Evolutionary conservation across 2,329 filamentous ascomycete genomes (phyloP).

Genomic region (Pestalotiopsis sp.): DNA sequence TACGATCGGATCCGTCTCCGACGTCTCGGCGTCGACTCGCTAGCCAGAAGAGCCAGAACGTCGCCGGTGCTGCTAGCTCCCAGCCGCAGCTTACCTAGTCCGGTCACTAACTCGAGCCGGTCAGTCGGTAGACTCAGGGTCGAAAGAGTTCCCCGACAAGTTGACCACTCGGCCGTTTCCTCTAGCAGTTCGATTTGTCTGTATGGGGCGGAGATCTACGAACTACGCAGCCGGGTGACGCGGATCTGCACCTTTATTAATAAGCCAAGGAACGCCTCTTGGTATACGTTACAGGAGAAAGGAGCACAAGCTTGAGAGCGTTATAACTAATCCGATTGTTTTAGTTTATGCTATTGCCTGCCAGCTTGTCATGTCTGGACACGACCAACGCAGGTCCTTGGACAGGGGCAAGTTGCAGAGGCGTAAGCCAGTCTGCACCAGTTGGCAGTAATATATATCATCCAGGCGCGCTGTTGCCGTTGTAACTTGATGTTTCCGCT

Average conservation of each 20-base stretch:
- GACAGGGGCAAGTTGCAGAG: not conserved
- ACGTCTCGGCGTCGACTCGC: not conserved
- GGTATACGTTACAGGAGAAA: not conserved
- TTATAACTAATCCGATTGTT: not conserved
- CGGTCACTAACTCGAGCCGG: not conserved
- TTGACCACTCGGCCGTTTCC: not conserved
- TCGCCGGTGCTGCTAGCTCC: not conserved
- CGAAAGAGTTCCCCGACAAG: not conserved
- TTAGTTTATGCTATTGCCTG: not conserved
- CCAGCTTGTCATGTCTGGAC: not conserved
- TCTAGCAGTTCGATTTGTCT: not conserved
- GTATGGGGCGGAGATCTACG: not conserved
- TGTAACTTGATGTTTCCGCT: not conserved
- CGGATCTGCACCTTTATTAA: not conserved
- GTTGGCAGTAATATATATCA: not conserved
- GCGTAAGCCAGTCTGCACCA: not conserved
- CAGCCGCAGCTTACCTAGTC: not conserved
- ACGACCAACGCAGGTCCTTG: not conserved
- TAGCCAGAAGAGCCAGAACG: constrained; percentile 1
- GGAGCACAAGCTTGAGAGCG: not conserved
- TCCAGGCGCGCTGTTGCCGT: not conserved
- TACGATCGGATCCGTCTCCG: not conserved
- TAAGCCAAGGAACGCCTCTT: constrained; percentile 3
- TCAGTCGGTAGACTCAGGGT: not conserved
- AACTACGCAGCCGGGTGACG: not conserved